Base-by-base conservation (phyloP, 441 rosid genomes). In the Populus trichocarpa region DNA sequence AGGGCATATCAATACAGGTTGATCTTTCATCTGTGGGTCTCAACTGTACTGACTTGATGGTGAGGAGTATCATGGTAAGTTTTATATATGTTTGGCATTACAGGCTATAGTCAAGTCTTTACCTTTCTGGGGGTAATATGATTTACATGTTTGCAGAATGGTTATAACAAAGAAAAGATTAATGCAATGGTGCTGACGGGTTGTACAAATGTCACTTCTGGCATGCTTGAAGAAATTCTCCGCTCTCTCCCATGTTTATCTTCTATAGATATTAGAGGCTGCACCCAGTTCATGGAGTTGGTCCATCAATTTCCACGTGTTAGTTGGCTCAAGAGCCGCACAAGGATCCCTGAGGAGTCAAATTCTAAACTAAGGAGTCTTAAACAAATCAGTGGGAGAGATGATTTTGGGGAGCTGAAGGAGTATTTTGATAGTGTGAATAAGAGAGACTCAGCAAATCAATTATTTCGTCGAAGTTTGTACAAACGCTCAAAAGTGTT, bases 361-460 rank as follows among this genome's bases (percentile, higher is more conserved):
- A 88, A 76, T 86, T 85, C 90, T 78, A 91, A 88, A 85, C 73
- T 85, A 79, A 87, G 87, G 87, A 89, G 87, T 83, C 88, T 92
- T 84, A 92, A 92, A 81, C 95, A 89, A 80, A 86, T 84, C 65
- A 87, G 88, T 67, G 93, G 88, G 80, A 85, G 80, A 64, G 99
- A 95, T 85, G 99, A 97, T 80, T 93, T 90, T 90, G 92, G 98
- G 81, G 94, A 90, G 79, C 88, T 97, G 87, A 97, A 90, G 87
- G 94, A 95, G 84, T 97, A 97, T 84, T 95, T 97, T 75, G 97
- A 93, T 72, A 94, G 98, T 80, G 98, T 93, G 74, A 97, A 89
- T 77, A 92, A 90, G 87, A 91, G 97, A 87, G 99, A 95, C 81
- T 88, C 99, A 35, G 92, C 98, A 72, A 92, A 90, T 81, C 97